Base-by-base conservation (phyloP, 1,284 basidiomycete genomes). In the Pascua sp. region DNA sequence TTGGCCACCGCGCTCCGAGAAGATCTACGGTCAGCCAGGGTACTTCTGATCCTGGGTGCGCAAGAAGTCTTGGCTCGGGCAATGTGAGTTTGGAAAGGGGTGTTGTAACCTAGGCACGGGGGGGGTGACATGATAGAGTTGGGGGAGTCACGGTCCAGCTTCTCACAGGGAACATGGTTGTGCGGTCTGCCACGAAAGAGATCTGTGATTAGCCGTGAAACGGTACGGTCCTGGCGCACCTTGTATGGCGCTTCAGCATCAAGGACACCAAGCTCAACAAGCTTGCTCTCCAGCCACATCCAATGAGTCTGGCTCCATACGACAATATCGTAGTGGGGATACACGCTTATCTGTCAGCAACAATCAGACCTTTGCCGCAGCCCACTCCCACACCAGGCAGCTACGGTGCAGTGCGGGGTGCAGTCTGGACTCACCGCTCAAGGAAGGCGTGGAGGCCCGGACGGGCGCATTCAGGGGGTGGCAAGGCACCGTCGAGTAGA, bases 261-360 rank as follows among this genome's bases (percentile, higher is more conserved):
- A 16, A 95, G 78, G 85, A 94, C 89, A 24, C 85, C 89, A 24
- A 95, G 81, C 73, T 95, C 91, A 15, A 90, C 84, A 5, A 96
- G 81, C 77, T 95, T 96, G 38, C 86, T 85, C 75, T 96, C 92
- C 36, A 95, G 81, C 91, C 91, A 95, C 49, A 90, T 81, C 91
- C 91, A 93, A 61, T 85, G 86, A 1, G 91, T 94, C 75, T 78
- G 77, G 39, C 70, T 87, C 89, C 90, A 91, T 55, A 91, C 86
- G 65, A 87, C 88, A 60, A 92, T 89, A 66, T 93, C 90, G 71
- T 92, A 92, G 70, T 85, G 80, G 4, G 86, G 86, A 66, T 92
- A 91, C 54, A 90, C 80, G 8, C 84, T 71, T 50, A 8, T 3
- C n/a, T 32, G 32, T 53, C 46, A 53, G 46, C 39, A 16, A 4